phyloP scores from a whole-genome alignment of 1,284 basidiomycete genomes.

The Phenoliferia sp. region DNA sequence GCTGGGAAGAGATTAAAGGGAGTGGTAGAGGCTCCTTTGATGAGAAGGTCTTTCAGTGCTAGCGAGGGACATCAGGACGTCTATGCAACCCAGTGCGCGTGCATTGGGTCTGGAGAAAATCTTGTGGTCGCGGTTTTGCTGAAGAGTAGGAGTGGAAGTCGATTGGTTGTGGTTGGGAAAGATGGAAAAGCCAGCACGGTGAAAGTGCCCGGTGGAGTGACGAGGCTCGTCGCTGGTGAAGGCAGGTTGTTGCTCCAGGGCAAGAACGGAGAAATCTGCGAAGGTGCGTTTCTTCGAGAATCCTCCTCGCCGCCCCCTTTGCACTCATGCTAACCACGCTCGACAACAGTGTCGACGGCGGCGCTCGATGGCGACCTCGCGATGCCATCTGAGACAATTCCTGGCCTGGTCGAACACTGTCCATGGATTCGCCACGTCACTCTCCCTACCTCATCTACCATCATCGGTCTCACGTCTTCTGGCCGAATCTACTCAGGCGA shows the following conservation, averaged over 20 bases:
- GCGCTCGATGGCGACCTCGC: conserved; percentile 21
- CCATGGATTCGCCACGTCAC: conserved; percentile 43
- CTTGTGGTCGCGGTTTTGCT: conserved; percentile 11
- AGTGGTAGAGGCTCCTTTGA: conserved; percentile 9
- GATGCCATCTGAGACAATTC: conserved; percentile 35
- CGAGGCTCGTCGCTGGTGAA: conserved; percentile 48
- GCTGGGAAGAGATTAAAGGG: conserved; percentile 6
- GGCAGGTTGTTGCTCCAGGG: conserved; percentile 50
- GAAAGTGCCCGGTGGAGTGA: conserved; percentile 39
- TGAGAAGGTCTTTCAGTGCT: background rate
- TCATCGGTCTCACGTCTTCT: conserved; percentile 39
- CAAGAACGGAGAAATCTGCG: conserved; percentile 51
- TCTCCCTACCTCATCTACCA: conserved; percentile 25
- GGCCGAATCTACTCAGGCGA: conserved; percentile 38
- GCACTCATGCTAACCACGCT: background rate
- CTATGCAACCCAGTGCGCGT: conserved; percentile 20
- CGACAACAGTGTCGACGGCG: conserved; percentile 15
- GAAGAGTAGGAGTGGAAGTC: conserved; percentile 15
- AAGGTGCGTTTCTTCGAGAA: conserved; percentile 48
- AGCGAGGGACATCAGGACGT: background rate
- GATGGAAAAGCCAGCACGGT: conserved; percentile 5
- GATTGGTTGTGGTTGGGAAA: conserved; percentile 17
- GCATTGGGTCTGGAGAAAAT: background rate
- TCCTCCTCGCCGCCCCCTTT: no score
- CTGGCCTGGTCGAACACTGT: conserved; percentile 59